phyloP scores from a whole-genome alignment of 805 yeast species.

The Zygotorulaspora chibaensis region DNA sequence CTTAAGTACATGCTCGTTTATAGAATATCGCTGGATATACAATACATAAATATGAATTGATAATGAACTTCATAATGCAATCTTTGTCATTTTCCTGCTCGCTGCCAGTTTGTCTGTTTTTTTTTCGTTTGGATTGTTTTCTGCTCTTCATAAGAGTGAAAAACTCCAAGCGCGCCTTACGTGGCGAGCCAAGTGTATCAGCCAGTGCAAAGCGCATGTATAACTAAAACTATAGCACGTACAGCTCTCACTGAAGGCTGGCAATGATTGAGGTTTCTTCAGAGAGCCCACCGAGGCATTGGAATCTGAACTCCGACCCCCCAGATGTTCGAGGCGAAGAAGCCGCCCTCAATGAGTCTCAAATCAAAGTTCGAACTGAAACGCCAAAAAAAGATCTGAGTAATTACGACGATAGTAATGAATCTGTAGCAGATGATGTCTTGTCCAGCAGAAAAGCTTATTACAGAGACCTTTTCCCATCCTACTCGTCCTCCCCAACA shows the following conservation, averaged over 20 bases:
- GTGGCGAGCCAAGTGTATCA: neutral
- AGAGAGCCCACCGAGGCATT: neutral
- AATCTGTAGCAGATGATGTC: slow-evolving; percentile 9
- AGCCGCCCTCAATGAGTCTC: neutral
- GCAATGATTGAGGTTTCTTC: neutral
- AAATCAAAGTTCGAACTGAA: neutral
- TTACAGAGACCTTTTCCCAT: slow-evolving; percentile 6
- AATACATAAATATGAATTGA: slow-evolving; percentile 1
- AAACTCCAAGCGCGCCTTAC: neutral
- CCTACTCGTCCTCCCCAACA: slow-evolving; percentile 10
- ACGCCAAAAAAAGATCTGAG: neutral
- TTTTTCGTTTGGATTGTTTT: neutral
- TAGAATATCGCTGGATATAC: neutral
- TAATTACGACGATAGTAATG: slow-evolving; percentile 1
- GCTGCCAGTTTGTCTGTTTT: neutral
- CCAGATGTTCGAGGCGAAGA: neutral
- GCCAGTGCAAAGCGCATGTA: neutral
- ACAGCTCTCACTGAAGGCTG: neutral
- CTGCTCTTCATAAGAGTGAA: neutral
- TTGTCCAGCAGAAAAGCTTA: slow-evolving; percentile 5
- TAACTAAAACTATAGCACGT: neutral
- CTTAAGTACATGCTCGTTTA: neutral
- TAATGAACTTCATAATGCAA: neutral
- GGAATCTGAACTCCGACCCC: neutral
- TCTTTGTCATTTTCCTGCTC: neutral